Conservation (phyloP, 305 asterid species). For the Salvia sclarea region DNA sequence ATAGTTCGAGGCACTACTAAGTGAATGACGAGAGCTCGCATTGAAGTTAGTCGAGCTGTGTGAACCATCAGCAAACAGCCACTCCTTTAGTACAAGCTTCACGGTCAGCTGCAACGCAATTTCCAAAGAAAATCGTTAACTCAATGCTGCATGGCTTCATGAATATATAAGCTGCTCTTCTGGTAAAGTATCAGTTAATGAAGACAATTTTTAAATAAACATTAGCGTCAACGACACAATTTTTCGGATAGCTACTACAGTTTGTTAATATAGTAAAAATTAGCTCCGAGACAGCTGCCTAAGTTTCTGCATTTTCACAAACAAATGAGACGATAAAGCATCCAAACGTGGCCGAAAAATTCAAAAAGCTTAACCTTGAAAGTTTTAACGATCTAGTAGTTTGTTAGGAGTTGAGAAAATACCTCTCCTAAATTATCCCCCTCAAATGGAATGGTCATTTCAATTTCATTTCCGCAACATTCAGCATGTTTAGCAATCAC, state of each 20-base stretch:
- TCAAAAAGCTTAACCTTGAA: too few relatives aligned
- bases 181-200: background rate
- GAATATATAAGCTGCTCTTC: background rate
- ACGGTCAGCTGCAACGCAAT: slow-evolving; percentile 69
- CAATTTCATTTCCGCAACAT: slow-evolving; percentile 72
- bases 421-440: slow-evolving; percentile 88
- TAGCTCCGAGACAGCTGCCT: too few relatives aligned
- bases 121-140: slow-evolving; percentile 18
- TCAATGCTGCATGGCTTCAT: background rate
- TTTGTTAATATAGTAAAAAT: too few relatives aligned
- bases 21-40: slow-evolving; percentile 50
- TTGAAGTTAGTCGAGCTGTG: slow-evolving; percentile 49
- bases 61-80: slow-evolving; percentile 96
- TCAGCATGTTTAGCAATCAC: slow-evolving; percentile 79
- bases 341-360: background rate
- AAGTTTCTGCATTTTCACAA: background rate
- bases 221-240: background rate
- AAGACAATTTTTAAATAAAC: background rate
- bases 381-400: background rate
- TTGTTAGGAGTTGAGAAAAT: slow-evolving; percentile 21
- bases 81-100: slow-evolving; percentile 85
- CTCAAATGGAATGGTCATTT: slow-evolving; percentile 94
- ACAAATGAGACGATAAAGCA: background rate
- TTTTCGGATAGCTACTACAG: too few relatives aligned
- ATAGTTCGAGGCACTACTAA: slow-evolving; percentile 51